These are phyloP conservation scores for Arthonia radiata DNA, from an alignment of 495 filamentous ascomycete species.

Conservation along the genomic window DNA sequence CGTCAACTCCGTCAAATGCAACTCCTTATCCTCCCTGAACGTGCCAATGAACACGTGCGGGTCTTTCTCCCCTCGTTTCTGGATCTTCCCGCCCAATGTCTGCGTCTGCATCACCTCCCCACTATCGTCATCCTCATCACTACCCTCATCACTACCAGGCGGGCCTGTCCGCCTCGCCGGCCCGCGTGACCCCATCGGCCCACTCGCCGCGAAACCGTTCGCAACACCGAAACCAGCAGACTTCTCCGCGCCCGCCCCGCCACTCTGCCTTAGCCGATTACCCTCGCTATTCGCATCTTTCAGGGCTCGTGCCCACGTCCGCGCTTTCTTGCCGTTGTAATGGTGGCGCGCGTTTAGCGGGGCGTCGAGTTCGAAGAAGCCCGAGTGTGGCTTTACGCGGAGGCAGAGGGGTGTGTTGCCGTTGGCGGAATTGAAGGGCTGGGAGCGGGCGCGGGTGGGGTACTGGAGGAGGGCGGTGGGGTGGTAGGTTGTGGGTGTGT, in stretches of 20 bases:
- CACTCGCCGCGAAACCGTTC: constrained; percentile 27
- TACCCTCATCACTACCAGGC: neutral
- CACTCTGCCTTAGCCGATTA: constrained; percentile 30
- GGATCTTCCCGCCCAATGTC: constrained; percentile 43
- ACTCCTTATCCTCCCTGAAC: constrained; percentile 37
- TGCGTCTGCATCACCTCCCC: constrained; percentile 28
- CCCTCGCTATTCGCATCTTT: too few relatives aligned
- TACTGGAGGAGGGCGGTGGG: constrained; percentile 36
- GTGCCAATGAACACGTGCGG: constrained; percentile 50
- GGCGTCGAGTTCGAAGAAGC: constrained; percentile 51
- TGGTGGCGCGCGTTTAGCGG: constrained; percentile 33
- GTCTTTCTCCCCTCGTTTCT: constrained; percentile 27
- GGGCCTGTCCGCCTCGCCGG: constrained; percentile 3
- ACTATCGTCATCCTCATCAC: constrained; percentile 19
- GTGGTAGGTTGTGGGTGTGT: constrained; percentile 9
- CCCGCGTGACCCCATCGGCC: constrained; percentile 8
- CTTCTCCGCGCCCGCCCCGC: constrained; percentile 27
- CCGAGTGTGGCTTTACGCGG: constrained; percentile 40
- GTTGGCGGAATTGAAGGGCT: constrained; percentile 29
- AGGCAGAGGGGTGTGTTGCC: constrained; percentile 30
- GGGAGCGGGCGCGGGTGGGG: constrained; percentile 24
- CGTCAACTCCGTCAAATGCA: constrained; percentile 42
- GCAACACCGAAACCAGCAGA: constrained; percentile 31
- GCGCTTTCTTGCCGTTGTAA: constrained; percentile 39
- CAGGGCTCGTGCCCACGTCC: constrained; percentile 41